A percentile compares a stretch with the other conserved stretches of the same genome.
phyloP scores from a whole-genome alignment of 352 stramenopile species.

The Pythium aquatile region DNA sequence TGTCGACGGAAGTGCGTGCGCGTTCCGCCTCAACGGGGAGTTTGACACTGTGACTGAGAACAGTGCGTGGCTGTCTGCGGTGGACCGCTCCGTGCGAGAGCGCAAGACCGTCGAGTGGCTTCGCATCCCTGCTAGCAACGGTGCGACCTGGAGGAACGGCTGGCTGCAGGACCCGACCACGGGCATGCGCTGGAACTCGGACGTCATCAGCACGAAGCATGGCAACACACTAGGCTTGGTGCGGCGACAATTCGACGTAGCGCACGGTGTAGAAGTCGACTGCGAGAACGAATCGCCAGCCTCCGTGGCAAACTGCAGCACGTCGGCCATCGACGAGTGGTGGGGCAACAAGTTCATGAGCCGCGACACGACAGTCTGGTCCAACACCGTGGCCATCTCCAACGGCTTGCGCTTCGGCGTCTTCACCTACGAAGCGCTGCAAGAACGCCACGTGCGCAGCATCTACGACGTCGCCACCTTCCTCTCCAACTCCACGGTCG shows the following conservation, averaged over 20 bases:
- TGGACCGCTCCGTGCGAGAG: slow-evolving; percentile 31
- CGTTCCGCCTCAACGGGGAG: slow-evolving; percentile 36
- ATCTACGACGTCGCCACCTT: slow-evolving; percentile 45
- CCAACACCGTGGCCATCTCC: slow-evolving; percentile 17
- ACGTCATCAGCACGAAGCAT: slow-evolving; percentile 35
- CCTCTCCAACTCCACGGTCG: slow-evolving; percentile 44
- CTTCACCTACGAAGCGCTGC: slow-evolving; percentile 32
- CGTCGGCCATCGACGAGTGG: slow-evolving; percentile 18
- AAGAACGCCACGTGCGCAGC: slow-evolving; percentile 22
- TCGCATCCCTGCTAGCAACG: neutral
- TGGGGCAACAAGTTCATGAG: slow-evolving; percentile 15
- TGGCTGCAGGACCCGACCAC: slow-evolving; percentile 34
- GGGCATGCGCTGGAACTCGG: slow-evolving; percentile 28
- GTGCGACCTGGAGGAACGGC: slow-evolving; percentile 37
- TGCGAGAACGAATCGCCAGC: slow-evolving; percentile 21
- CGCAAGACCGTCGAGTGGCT: slow-evolving; percentile 43
- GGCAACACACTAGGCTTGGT: slow-evolving; percentile 22
- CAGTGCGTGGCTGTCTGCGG: slow-evolving; percentile 22
- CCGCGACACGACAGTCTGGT: neutral
- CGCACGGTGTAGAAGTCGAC: slow-evolving; percentile 26
- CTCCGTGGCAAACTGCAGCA: slow-evolving; percentile 8
- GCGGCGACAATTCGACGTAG: slow-evolving; percentile 35
- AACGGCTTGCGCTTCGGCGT: slow-evolving; percentile 35
- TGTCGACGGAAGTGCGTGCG: slow-evolving; percentile 36
- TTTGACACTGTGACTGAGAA: slow-evolving; percentile 23